phyloP scores from a whole-genome alignment of 2,329 filamentous ascomycete genomes.

The Apiospora saccharicola region DNA sequence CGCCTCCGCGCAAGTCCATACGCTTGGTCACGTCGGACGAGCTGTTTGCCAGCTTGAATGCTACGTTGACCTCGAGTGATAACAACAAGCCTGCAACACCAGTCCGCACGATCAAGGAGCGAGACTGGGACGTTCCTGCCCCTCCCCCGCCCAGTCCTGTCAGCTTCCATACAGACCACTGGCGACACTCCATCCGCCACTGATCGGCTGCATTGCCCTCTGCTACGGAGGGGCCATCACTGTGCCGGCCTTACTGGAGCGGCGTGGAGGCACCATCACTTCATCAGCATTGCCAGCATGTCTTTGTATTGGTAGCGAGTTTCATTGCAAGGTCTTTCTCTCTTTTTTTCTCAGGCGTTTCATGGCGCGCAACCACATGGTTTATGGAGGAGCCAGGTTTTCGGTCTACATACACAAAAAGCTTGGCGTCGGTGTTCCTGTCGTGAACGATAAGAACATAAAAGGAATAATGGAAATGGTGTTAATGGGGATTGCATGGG shows the following conservation, averaged over 20 bases:
- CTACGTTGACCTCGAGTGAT: conserved; percentile 55
- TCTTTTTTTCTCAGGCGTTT: conserved; percentile 17
- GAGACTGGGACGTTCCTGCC: conserved; percentile 70
- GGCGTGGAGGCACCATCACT: background rate
- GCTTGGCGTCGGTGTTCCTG: conserved; percentile 17
- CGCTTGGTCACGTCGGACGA: conserved; percentile 57
- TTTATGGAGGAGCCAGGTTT: conserved; percentile 14
- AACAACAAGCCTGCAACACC: conserved; percentile 52
- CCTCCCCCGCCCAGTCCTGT: conserved; percentile 71
- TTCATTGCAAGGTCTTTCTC: conserved; percentile 7
- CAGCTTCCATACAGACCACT: conserved; percentile 65
- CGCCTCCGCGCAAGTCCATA: conserved; percentile 54
- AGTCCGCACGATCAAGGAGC: conserved; percentile 59
- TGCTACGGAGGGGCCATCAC: background rate
- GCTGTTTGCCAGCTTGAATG: conserved; percentile 61
- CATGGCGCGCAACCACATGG: conserved; percentile 15
- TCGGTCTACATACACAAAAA: conserved; percentile 22
- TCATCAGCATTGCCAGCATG: conserved; percentile 23
- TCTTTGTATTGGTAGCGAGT: conserved; percentile 24
- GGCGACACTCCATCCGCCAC: conserved; percentile 50
- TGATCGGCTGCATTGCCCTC: conserved; percentile 33
- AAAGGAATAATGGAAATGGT: conserved; percentile 20
- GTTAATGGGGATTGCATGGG: background rate
- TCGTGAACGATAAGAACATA: background rate
- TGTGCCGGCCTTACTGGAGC: background rate